Conservation (phyloP, 768 basidiomycete species). For the Candolleomyces aberdarensis region DNA sequence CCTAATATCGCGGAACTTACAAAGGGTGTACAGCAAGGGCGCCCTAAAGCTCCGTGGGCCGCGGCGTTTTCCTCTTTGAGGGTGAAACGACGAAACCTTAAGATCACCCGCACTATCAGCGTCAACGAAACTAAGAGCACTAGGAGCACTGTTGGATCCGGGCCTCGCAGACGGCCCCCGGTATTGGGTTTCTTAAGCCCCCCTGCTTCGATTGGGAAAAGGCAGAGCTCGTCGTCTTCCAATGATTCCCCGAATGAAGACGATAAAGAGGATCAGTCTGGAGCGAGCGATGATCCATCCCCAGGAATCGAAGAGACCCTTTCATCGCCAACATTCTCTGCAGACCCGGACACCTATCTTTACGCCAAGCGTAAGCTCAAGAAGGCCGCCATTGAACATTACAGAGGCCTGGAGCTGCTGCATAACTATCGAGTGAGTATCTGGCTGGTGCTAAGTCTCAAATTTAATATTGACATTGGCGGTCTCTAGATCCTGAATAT, state of each 20-base stretch:
- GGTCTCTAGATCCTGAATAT: slow-evolving; percentile 70
- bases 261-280: neutral
- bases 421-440: slow-evolving; percentile 80
- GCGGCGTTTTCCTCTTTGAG: slow-evolving; percentile 13
- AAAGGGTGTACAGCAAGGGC: slow-evolving; percentile 14
- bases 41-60: slow-evolving; percentile 16
- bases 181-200: neutral
- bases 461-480: neutral
- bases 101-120: slow-evolving; percentile 5
- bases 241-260: neutral
- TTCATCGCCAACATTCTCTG: neutral
- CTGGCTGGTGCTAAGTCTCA: neutral
- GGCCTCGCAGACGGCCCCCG: neutral
- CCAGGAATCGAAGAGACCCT: neutral
- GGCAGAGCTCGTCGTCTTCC: neutral
- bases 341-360: slow-evolving; percentile 77
- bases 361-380: slow-evolving; percentile 84
- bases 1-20: neutral
- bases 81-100: slow-evolving; percentile 5
- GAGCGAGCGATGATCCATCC: neutral
- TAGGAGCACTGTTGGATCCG: neutral
- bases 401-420: slow-evolving; percentile 76
- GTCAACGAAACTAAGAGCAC: neutral
- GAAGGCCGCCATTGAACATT: slow-evolving; percentile 80
- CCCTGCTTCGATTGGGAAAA: neutral